Evolutionary conservation across 2,329 filamentous ascomycete species (phyloP).

Genomic region (Talaromyces sp.): DNA sequence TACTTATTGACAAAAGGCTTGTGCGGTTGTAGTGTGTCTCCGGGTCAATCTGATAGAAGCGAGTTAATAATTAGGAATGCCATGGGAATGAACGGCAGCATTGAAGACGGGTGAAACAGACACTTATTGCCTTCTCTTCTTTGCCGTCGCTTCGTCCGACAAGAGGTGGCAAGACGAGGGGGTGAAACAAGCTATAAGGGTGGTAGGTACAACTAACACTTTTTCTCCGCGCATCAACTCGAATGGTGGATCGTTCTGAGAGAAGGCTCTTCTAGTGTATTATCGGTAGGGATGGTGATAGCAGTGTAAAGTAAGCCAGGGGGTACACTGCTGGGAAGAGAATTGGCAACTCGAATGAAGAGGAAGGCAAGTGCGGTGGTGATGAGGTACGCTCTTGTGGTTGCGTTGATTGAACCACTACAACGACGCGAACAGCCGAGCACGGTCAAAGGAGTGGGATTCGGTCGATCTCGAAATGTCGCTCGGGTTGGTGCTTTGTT

Average conservation of each 20-base stretch:
- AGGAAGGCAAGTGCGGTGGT: background rate
- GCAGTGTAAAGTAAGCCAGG: background rate
- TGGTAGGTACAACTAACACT: conserved; percentile 9
- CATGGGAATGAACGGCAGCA: background rate
- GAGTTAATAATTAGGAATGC: background rate
- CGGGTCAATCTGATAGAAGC: background rate
- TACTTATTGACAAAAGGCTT: background rate
- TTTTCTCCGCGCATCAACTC: background rate
- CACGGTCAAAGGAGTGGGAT: background rate
- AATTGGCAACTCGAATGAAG: background rate
- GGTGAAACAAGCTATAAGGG: background rate
- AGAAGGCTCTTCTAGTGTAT: background rate
- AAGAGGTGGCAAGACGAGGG: background rate
- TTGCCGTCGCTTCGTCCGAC: background rate
- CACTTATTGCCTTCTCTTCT: background rate
- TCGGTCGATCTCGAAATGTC: conserved; percentile 5
- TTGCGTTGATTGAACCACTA: background rate
- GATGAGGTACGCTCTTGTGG: background rate
- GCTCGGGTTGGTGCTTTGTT: conserved; percentile 1
- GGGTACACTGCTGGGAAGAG: background rate
- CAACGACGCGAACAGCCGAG: background rate
- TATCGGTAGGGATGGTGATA: background rate
- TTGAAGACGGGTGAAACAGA: background rate
- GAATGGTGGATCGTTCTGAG: background rate
- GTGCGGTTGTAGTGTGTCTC: background rate